Percentiles rank a stretch among this genome's conserved stretches.
Conservation (phyloP, 192 early-diverging fungal species). For the Geosiphon pyriformis region DNA sequence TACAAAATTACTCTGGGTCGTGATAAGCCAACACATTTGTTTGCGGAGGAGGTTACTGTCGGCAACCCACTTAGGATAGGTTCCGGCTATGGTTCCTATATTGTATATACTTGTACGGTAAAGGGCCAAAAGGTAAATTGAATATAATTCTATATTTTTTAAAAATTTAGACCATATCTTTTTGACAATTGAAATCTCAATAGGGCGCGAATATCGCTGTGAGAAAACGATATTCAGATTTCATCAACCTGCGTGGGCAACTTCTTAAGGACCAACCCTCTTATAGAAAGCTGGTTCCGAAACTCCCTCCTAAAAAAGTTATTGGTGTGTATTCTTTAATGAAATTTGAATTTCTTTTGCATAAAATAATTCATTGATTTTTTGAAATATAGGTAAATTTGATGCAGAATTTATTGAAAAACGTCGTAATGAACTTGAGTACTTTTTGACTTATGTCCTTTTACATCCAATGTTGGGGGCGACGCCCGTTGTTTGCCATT, state of each 20-base stretch:
- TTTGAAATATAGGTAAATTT: conserved; percentile 27
- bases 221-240: conserved; percentile 41
- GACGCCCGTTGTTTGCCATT: conserved; percentile 33
- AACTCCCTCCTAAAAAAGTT: conserved; percentile 43
- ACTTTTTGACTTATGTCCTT: conserved; percentile 41
- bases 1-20: conserved; percentile 12
- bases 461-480: conserved; percentile 37
- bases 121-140: conserved; percentile 31
- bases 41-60: conserved; percentile 35
- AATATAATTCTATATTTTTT: background rate
- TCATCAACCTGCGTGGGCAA: conserved; percentile 30
- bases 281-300: conserved; percentile 34
- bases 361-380: background rate
- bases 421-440: conserved; percentile 38
- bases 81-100: conserved; percentile 39
- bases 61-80: conserved; percentile 38
- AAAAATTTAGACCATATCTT: background rate
- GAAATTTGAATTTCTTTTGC: background rate
- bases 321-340: conserved; percentile 12
- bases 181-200: too few relatives aligned
- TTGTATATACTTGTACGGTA: conserved; percentile 40
- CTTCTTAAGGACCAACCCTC: conserved; percentile 30
- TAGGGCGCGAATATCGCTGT: conserved; percentile 32
- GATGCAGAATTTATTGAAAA: conserved; percentile 38
- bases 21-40: conserved; percentile 16